Percentiles rank a stretch among this genome's conserved stretches.
These are phyloP conservation scores for Chrysochromulina tobinii DNA, from an alignment of 78 protist species.

Conservation along the genomic window DNA sequence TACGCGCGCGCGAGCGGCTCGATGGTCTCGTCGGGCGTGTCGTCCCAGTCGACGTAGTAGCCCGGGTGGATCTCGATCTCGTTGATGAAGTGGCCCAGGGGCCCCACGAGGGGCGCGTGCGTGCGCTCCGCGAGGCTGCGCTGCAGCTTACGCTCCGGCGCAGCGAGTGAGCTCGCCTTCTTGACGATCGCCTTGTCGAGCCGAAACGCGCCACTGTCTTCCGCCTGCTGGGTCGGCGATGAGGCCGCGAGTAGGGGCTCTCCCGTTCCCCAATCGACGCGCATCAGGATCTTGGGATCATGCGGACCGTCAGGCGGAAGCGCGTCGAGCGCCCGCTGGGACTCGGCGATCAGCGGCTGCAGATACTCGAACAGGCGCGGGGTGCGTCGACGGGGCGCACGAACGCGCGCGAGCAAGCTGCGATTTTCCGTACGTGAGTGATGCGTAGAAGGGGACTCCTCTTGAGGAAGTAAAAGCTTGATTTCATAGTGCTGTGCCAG, in stretches of 20 bases:
- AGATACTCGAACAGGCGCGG: neutral
- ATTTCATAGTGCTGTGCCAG: neutral
- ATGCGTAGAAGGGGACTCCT: neutral
- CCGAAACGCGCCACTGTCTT: no score
- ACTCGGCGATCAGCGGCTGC: neutral
- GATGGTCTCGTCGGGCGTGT: neutral
- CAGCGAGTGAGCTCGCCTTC: no score
- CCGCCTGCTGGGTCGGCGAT: no score
- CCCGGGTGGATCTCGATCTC: neutral
- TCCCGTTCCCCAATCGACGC: neutral
- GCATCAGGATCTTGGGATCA: neutral
- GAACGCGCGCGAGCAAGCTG: neutral
- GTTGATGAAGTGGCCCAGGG: neutral
- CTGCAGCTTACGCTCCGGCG: no score
- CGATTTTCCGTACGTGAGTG: neutral
- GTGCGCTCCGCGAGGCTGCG: no score
- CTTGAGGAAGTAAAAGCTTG: neutral
- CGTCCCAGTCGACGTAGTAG: neutral
- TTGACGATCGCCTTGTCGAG: no score
- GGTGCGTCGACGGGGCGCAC: neutral
- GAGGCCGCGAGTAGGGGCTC: no score
- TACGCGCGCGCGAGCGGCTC: neutral
- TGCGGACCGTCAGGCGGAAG: neutral
- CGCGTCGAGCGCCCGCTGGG: neutral
- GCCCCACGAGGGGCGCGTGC: neutral